These are phyloP conservation scores for Funneliformis caledonium DNA, from an alignment of 371 early-diverging fungal genomes.

Conservation along the genomic window DNA sequence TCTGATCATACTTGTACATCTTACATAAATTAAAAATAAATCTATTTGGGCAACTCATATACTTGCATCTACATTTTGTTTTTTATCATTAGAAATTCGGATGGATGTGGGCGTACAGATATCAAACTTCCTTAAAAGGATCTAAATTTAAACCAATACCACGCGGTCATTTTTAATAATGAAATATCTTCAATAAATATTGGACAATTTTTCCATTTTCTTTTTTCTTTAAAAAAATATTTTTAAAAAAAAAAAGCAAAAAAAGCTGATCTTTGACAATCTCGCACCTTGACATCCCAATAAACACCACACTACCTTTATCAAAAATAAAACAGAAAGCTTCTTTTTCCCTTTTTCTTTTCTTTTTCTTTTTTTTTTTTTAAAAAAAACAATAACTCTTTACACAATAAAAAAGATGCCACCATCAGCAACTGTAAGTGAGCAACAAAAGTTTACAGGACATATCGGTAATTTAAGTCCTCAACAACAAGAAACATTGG, in stretches of 20 bases:
- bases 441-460: slow-evolving; percentile 49
- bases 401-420: slow-evolving; percentile 21
- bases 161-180: not conserved
- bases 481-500: slow-evolving; percentile 59
- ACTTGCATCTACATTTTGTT: not conserved
- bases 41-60: not conserved
- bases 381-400: not conserved
- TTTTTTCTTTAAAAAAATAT: no score
- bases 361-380: not conserved
- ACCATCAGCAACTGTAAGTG: slow-evolving; percentile 18
- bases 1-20: not conserved
- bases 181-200: not conserved
- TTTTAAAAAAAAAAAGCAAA: not conserved
- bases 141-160: not conserved
- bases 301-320: not conserved
- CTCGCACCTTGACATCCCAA: not conserved
- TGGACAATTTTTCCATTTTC: not conserved
- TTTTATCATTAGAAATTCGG: not conserved
- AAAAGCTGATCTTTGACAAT: not conserved
- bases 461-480: slow-evolving; percentile 60
- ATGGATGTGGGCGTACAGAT: not conserved
- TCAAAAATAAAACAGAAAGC: not conserved
- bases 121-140: not conserved
- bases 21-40: not conserved
- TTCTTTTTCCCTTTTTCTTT: not conserved